Conservation (phyloP, 306 rosid species). For the Abrus pulchellus region DNA sequence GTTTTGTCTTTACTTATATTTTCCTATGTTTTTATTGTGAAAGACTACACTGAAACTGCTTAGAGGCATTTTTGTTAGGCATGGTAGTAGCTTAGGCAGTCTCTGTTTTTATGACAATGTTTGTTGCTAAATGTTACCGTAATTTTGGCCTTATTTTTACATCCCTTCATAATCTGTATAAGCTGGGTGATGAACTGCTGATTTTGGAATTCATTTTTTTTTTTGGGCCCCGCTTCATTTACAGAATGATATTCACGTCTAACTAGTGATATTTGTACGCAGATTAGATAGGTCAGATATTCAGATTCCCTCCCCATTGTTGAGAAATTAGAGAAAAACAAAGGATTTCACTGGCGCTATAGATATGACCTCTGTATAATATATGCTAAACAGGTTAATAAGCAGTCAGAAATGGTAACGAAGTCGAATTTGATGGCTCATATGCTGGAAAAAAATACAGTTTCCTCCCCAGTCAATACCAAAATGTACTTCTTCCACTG, state of each 20-base stretch:
- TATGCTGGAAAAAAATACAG: no score
- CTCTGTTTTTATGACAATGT: slow-evolving; percentile 45
- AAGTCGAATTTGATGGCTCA: no score
- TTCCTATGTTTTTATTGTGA: slow-evolving; percentile 47
- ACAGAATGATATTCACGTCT: not conserved
- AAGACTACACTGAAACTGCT: slow-evolving; percentile 40
- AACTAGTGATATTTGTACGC: not conserved
- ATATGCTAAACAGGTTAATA: no score
- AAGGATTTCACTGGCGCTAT: no score
- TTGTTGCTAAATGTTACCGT: slow-evolving; percentile 45
- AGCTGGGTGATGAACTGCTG: slow-evolving; percentile 43
- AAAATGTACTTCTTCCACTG: no score
- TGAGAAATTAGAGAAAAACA: no score
- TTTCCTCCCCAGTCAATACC: no score
- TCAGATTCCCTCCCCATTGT: not conserved
- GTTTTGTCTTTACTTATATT: slow-evolving; percentile 49
- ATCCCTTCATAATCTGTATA: slow-evolving; percentile 48
- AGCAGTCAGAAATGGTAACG: no score
- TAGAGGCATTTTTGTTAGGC: slow-evolving; percentile 65
- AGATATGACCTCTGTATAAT: no score
- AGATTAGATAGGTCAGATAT: not conserved
- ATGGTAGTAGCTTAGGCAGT: slow-evolving; percentile 45
- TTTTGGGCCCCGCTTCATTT: not conserved
- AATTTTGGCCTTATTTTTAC: slow-evolving; percentile 11
- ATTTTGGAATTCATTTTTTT: slow-evolving; percentile 17